Evolutionary conservation across 2,329 filamentous ascomycete genomes (phyloP), one percentile per base, ranked within the genome.

Genomic region (Emergomyces pasteurianus): DNA sequence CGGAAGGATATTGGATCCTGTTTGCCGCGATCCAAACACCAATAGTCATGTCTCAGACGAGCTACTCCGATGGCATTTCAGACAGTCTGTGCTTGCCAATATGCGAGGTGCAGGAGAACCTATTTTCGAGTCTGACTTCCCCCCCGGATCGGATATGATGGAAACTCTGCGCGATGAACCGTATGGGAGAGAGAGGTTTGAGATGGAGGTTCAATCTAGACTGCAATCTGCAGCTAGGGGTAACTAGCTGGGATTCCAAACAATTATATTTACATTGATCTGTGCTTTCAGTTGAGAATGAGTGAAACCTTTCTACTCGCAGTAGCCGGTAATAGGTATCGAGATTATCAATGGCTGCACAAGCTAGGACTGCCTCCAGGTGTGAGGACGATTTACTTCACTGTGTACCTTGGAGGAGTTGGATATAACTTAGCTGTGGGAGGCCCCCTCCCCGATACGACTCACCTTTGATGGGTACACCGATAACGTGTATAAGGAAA

Each of bases 381-480:
- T 1, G 63, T 65, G 2, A 61, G 69, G 23, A 65, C 67, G 1
- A 62, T 70, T 3, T 67, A 72, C 38, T 65, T 73, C 38, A 73
- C 72, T 7, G 66, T 73, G 2, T 70, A 72, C 55, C 70, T 77
- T 18, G 74, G 74, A 10, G 60, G n/a, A n/a, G n/a, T 76, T 7
- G 71, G 71, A 1, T 68, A 70, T 28, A 67, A 73, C 47, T 68
- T 75, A 26, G 74, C 74, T 1, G 61, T 72, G 8, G 59, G 65
- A 23, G 63, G 69, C 8, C 67, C 62, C n/a, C 62, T 61, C 16
- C 65, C 66, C n/a, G 65, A 64, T n/a, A 9, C 60, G 65, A 3
- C 62, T 75, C n/a, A 63, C 63, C 5, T 65, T 75, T 9, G 65
- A 70, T 56, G 63, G 69, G 18, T 64, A 68, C 23, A 31, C 60